phyloP scores from a whole-genome alignment of 208 protist species.

The Vickermania spadyakhi region DNA sequence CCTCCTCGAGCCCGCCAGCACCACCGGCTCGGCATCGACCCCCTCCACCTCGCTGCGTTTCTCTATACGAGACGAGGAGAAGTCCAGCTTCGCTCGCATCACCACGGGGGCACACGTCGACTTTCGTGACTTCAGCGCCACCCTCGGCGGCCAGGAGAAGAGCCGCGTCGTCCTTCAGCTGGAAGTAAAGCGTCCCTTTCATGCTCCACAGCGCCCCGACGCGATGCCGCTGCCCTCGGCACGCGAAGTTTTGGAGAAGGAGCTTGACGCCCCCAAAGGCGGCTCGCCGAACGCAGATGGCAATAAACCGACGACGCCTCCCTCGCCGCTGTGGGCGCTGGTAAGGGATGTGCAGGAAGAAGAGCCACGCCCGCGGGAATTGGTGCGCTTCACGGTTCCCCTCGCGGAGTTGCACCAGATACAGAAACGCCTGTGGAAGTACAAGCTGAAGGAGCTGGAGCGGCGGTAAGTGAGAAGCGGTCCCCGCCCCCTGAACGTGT shows the following conservation, averaged over 20 bases:
- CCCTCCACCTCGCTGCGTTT: slow-evolving; percentile 58
- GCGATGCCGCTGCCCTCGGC: slow-evolving; percentile 39
- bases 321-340: neutral
- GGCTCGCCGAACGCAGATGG: slow-evolving; percentile 17
- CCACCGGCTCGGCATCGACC: slow-evolving; percentile 22
- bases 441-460: slow-evolving; percentile 54
- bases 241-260: slow-evolving; percentile 43
- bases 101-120: slow-evolving; percentile 3
- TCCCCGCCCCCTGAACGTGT: too few species aligned
- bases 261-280: slow-evolving; percentile 23
- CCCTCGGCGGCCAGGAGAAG: neutral
- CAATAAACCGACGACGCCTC: too few species aligned
- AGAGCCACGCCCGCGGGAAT: slow-evolving; percentile 17
- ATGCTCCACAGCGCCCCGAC: slow-evolving; percentile 25
- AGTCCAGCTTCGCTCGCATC: slow-evolving; percentile 32
- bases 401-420: slow-evolving; percentile 37
- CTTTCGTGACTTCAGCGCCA: slow-evolving; percentile 1
- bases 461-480: too few species aligned
- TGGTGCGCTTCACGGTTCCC: slow-evolving; percentile 45
- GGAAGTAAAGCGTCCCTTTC: slow-evolving; percentile 70
- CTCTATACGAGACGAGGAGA: slow-evolving; percentile 51
- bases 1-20: slow-evolving; percentile 18
- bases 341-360: slow-evolving; percentile 5
- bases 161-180: slow-evolving; percentile 15
- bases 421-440: slow-evolving; percentile 76